Conservation (phyloP, 2,329 filamentous ascomycete species). For the Colletotrichum cordylinicola region DNA sequence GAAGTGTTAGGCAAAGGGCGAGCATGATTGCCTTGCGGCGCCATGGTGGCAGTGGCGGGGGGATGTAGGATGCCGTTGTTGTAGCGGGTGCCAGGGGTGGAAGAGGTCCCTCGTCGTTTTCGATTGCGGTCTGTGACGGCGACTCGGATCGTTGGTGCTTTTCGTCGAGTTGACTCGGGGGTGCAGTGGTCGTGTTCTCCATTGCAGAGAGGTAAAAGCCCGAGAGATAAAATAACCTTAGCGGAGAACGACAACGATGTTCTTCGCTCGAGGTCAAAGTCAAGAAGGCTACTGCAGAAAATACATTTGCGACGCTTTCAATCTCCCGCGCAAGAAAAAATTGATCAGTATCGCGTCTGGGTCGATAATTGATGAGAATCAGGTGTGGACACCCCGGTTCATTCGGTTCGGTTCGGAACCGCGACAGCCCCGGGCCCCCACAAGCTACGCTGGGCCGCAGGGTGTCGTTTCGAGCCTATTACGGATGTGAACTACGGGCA, state of each 20-base stretch:
- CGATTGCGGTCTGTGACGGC: not conserved
- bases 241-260: not conserved
- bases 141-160: not conserved
- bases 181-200: not conserved
- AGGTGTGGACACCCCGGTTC: not conserved
- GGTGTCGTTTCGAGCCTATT: too few relatives aligned
- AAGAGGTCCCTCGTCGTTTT: not conserved
- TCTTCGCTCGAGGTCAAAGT: rapidly evolving
- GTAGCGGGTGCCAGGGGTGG: not conserved
- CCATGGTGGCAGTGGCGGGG: not conserved
- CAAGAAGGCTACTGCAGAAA: not conserved
- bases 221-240: too few relatives aligned
- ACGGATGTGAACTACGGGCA: too few relatives aligned
- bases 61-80: not conserved
- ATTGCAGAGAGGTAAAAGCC: not conserved
- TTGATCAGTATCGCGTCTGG: not conserved
- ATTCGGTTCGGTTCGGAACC: not conserved
- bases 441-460: not conserved
- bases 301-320: not conserved
- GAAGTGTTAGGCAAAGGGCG: constrained; percentile 28
- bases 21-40: constrained; percentile 4
- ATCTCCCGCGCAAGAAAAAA: not conserved
- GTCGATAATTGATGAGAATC: not conserved
- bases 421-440: not conserved
- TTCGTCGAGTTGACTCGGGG: not conserved